Conservation (phyloP, 352 stramenopile species). For the Pythium aquatile region DNA sequence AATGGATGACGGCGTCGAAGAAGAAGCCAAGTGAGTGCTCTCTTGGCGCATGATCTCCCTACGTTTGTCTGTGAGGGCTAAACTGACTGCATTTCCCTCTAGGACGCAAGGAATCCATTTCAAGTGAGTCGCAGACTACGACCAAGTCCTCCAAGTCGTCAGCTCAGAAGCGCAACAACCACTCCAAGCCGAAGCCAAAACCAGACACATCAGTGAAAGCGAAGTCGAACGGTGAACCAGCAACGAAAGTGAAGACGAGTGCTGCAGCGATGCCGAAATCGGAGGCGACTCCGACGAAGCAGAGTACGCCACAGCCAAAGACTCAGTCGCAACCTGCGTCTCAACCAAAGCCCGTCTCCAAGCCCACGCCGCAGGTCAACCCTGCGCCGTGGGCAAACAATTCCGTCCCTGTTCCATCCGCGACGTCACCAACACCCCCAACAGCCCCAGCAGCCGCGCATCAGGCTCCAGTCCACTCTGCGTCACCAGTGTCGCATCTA, state of each 20-base stretch:
- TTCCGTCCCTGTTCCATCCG: not conserved
- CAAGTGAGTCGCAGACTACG: not conserved
- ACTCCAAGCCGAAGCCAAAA: slow-evolving; percentile 9
- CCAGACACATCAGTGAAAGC: not conserved
- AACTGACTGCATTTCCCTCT: not conserved
- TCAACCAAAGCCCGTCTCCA: not conserved
- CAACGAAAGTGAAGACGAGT: slow-evolving; percentile 2
- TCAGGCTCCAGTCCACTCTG: not conserved
- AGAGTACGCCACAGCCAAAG: not conserved
- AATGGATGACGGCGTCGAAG: slow-evolving; percentile 29
- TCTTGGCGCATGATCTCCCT: not conserved
- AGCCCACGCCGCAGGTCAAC: not conserved
- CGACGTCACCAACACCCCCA: not conserved
- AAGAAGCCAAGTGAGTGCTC: slow-evolving; percentile 21
- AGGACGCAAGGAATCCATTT: slow-evolving; percentile 21
- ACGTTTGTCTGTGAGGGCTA: not conserved
- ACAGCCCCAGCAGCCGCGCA: not conserved
- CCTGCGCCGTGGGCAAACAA: not conserved
- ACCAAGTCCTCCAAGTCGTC: not conserved
- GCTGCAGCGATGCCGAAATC: not conserved
- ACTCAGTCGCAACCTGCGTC: not conserved
- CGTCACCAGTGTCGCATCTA: not conserved
- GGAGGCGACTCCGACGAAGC: not conserved
- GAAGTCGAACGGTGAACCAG: not conserved
- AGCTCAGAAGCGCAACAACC: not conserved